phyloP scores from a whole-genome alignment of 1,284 basidiomycete species.

The Amylostereum areolatum region DNA sequence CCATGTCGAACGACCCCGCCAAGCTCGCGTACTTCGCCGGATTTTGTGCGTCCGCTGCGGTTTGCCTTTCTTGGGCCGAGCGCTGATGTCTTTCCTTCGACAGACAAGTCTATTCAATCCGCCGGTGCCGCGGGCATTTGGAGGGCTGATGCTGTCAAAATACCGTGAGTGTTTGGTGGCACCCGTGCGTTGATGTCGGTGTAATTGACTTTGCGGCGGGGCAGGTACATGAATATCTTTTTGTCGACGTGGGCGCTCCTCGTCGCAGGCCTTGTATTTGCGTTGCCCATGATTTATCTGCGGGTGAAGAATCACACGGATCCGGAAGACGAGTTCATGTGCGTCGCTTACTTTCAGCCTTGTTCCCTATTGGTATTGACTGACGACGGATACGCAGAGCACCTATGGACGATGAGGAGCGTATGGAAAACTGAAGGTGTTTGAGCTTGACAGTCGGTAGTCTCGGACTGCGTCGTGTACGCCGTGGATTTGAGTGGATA shows the following conservation, averaged over 20 bases:
- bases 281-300: conserved; percentile 40
- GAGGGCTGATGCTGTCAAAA: conserved; percentile 34
- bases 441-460: too few relatives aligned
- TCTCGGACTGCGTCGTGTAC: too few relatives aligned
- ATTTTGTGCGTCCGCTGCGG: conserved; percentile 29
- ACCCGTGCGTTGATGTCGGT: neutral
- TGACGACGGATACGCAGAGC: neutral
- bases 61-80: neutral
- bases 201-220: neutral
- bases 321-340: conserved; percentile 20
- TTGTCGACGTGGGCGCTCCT: conserved; percentile 38
- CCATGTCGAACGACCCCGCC: conserved; percentile 40
- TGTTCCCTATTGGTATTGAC: neutral
- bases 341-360: neutral
- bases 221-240: conserved; percentile 38
- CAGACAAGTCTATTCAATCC: conserved; percentile 39
- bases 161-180: conserved; percentile 23
- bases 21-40: conserved; percentile 43
- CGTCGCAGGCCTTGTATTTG: conserved; percentile 33
- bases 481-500: too few relatives aligned
- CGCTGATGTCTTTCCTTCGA: neutral
- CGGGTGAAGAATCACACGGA: conserved; percentile 33
- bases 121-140: conserved; percentile 38
- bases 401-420: too few relatives aligned
- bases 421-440: too few relatives aligned